Evolutionary conservation across 352 stramenopile species (phyloP).

Genomic region (Phytophthora pini): DNA sequence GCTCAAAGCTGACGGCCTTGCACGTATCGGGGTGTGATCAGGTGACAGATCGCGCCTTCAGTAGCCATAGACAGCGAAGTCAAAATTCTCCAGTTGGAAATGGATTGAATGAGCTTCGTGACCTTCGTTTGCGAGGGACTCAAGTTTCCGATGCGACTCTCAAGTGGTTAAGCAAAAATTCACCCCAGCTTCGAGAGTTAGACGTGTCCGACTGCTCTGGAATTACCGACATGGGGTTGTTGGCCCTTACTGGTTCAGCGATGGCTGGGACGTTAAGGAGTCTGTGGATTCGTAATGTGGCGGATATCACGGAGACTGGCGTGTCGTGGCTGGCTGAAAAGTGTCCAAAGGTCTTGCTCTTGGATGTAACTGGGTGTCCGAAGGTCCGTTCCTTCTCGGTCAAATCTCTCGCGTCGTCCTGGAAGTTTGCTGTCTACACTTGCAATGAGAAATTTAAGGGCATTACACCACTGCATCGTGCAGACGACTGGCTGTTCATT

Average conservation of each 20-base stretch:
- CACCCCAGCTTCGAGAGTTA: conserved; percentile 75
- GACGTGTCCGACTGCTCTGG: conserved; percentile 75
- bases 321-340: conserved; percentile 89
- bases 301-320: conserved; percentile 72
- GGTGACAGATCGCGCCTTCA: conserved; percentile 53
- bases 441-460: conserved; percentile 72
- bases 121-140: conserved; percentile 48
- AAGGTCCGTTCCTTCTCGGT: conserved; percentile 59
- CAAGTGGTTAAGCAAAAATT: conserved; percentile 48
- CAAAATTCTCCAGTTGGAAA: conserved; percentile 1
- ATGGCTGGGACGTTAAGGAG: conserved; percentile 50
- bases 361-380: conserved; percentile 68
- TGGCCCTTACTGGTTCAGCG: conserved; percentile 61
- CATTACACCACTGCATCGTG: conserved; percentile 74
- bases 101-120: conserved; percentile 31
- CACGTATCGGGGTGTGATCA: conserved; percentile 37
- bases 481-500: conserved; percentile 83
- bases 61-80: background rate
- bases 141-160: conserved; percentile 53
- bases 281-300: conserved; percentile 73
- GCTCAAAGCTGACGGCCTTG: conserved; percentile 34
- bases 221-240: conserved; percentile 82
- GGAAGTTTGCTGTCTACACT: conserved; percentile 63
- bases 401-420: conserved; percentile 58
- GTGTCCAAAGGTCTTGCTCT: conserved; percentile 60